Percentiles rank a stretch among this genome's conserved stretches.
phyloP scores from a whole-genome alignment of 2,329 filamentous ascomycete species.

The Chaetomium globosum region DNA sequence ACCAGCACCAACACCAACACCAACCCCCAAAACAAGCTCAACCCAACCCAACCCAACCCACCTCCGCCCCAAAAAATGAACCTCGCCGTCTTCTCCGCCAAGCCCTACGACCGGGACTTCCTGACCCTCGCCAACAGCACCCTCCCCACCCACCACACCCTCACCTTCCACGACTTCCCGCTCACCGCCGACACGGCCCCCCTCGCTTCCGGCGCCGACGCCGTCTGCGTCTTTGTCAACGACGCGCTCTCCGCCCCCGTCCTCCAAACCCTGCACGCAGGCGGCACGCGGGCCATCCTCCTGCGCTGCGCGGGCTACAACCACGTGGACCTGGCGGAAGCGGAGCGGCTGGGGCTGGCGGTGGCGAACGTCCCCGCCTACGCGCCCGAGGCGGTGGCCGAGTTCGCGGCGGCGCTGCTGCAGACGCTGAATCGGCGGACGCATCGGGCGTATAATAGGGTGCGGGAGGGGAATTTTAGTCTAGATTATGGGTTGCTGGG shows the following conservation, averaged over 20 bases:
- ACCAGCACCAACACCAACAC: too few relatives aligned
- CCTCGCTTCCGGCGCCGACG: slow-evolving; percentile 55
- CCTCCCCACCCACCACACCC: slow-evolving; percentile 47
- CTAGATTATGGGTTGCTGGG: slow-evolving; percentile 64
- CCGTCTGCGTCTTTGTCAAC: slow-evolving; percentile 71
- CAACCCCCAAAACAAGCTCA: not conserved
- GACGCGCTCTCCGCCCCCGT: slow-evolving; percentile 58
- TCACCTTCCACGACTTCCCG: slow-evolving; percentile 61
- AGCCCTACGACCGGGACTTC: slow-evolving; percentile 63
- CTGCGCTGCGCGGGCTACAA: slow-evolving; percentile 71
- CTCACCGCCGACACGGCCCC: slow-evolving; percentile 59
- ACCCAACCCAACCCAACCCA: not conserved
- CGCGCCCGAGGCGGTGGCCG: slow-evolving; percentile 69
- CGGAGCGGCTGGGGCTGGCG: slow-evolving; percentile 58
- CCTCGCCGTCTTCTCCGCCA: slow-evolving; percentile 66
- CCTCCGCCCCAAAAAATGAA: slow-evolving; percentile 47
- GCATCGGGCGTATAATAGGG: slow-evolving; percentile 68
- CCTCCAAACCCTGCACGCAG: slow-evolving; percentile 52
- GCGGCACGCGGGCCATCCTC: slow-evolving; percentile 61
- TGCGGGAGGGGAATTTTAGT: slow-evolving; percentile 69
- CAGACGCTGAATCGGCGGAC: slow-evolving; percentile 70
- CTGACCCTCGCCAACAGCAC: slow-evolving; percentile 49
- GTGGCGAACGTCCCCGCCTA: slow-evolving; percentile 70
- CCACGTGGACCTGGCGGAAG: slow-evolving; percentile 63
- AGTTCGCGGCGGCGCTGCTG: slow-evolving; percentile 68